These are phyloP conservation scores for Aspergillus sergii DNA, from an alignment of 2,329 filamentous ascomycete genomes.

Conservation along the genomic window DNA sequence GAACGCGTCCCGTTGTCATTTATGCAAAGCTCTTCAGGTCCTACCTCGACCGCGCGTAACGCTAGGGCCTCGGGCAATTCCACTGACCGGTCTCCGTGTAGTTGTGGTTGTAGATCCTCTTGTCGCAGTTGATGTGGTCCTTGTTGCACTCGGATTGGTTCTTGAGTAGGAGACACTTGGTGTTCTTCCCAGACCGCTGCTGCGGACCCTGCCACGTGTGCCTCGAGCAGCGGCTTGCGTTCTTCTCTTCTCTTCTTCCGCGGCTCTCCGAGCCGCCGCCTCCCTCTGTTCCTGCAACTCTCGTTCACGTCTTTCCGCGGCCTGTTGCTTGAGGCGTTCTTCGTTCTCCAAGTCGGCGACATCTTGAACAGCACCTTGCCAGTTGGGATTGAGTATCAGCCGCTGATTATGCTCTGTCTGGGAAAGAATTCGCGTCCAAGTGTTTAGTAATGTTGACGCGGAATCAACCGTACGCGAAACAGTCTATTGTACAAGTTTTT, in stretches of 20 bases:
- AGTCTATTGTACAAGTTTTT: conserved; percentile 55
- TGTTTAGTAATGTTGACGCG: conserved; percentile 86
- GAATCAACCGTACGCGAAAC: conserved; percentile 84
- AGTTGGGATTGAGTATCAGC: conserved; percentile 81
- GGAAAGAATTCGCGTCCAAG: conserved; percentile 93
- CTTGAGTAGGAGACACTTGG: conserved; percentile 35
- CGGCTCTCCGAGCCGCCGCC: conserved; percentile 61
- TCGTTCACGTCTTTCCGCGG: conserved; percentile 72
- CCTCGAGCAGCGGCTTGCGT: conserved; percentile 36
- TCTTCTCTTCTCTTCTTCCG: conserved; percentile 49
- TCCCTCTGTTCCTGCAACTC: conserved; percentile 80
- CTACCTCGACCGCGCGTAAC: conserved; percentile 38
- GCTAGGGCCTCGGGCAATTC: conserved; percentile 41
- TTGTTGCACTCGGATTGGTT: conserved; percentile 27
- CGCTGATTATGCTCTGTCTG: conserved; percentile 98
- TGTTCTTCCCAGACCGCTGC: conserved; percentile 38
- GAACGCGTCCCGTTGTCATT: background rate
- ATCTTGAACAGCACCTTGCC: conserved; percentile 88
- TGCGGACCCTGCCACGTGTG: conserved; percentile 38
- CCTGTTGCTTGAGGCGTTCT: conserved; percentile 70
- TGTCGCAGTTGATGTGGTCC: conserved; percentile 33
- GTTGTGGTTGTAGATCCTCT: conserved; percentile 34
- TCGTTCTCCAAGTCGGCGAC: conserved; percentile 85
- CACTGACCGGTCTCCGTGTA: conserved; percentile 42
- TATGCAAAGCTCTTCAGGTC: conserved; percentile 20